These are phyloP conservation scores for Penicillium hesseltinei DNA, from an alignment of 2,329 filamentous ascomycete species.

Conservation along the genomic window DNA sequence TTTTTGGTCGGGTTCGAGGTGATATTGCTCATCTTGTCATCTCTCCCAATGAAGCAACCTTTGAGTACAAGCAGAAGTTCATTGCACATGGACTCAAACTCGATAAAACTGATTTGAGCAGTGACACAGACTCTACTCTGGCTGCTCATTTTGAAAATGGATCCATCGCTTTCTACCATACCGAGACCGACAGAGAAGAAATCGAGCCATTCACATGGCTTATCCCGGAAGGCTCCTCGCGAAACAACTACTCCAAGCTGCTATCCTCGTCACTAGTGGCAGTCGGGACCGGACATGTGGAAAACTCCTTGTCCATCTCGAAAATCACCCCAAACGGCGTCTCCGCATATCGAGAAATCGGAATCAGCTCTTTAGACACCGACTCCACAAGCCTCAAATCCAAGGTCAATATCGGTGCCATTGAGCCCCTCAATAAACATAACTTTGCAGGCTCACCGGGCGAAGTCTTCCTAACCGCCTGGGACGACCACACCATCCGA, in stretches of 20 bases:
- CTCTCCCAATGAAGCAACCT: slow-evolving; percentile 29
- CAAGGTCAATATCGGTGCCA: slow-evolving; percentile 35
- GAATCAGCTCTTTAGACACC: slow-evolving; percentile 37
- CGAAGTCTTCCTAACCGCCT: slow-evolving; percentile 58
- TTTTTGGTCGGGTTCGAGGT: slow-evolving; percentile 58
- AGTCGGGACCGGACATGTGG: slow-evolving; percentile 48
- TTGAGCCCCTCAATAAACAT: slow-evolving; percentile 36
- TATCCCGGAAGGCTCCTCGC: slow-evolving; percentile 21
- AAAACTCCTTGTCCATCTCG: slow-evolving; percentile 51
- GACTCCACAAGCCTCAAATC: slow-evolving; percentile 22
- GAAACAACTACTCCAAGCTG: slow-evolving; percentile 54
- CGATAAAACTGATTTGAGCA: slow-evolving; percentile 49
- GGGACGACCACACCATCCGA: slow-evolving; percentile 57
- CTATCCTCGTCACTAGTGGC: slow-evolving; percentile 52
- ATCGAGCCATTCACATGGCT: slow-evolving; percentile 39
- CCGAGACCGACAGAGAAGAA: slow-evolving; percentile 32
- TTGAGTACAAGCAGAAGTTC: slow-evolving; percentile 41
- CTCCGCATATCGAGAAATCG: slow-evolving; percentile 35
- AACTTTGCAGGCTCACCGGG: slow-evolving; percentile 34
- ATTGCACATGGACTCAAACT: slow-evolving; percentile 47
- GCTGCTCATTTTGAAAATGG: slow-evolving; percentile 53
- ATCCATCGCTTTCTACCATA: slow-evolving; percentile 48
- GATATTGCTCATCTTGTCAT: slow-evolving; percentile 46
- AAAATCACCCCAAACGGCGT: slow-evolving; percentile 49
- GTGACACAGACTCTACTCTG: slow-evolving; percentile 44